Conservation (phyloP, 768 basidiomycete genomes). For the Mycena olivaceomarginata region DNA sequence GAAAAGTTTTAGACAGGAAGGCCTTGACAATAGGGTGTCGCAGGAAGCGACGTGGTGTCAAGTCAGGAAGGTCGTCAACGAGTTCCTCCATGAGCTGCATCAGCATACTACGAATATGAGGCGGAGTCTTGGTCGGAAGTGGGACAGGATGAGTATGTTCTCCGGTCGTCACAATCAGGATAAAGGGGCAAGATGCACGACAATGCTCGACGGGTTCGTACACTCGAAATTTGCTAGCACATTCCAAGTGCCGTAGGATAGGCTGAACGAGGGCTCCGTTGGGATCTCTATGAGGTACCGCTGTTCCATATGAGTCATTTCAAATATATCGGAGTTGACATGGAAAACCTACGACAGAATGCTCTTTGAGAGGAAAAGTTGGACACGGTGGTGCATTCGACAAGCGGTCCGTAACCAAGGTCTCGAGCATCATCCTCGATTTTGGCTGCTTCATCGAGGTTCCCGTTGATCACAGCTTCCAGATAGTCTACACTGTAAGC, state of each 20-base stretch:
- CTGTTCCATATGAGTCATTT: background rate
- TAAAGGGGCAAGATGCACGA: conserved; percentile 41
- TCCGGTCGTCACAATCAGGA: conserved; percentile 38
- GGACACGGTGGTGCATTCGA: conserved; percentile 24
- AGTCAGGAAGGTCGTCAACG: conserved; percentile 43
- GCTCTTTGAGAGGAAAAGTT: conserved; percentile 12
- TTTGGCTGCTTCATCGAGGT: background rate
- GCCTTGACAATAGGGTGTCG: conserved; percentile 35
- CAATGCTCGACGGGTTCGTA: conserved; percentile 42
- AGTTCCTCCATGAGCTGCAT: conserved; percentile 29
- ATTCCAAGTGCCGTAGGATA: conserved; percentile 20
- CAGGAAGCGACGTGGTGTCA: conserved; percentile 43
- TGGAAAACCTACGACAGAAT: conserved; percentile 9
- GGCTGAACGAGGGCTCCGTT: conserved; percentile 24
- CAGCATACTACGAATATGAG: conserved; percentile 16
- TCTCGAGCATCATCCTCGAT: conserved; percentile 13
- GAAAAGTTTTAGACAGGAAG: conserved; percentile 34
- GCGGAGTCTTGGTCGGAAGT: conserved; percentile 45
- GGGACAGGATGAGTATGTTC: conserved; percentile 50
- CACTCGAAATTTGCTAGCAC: conserved; percentile 24
- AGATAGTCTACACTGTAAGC: conserved; percentile 22
- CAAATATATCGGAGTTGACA: no score
- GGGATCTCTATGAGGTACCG: background rate
- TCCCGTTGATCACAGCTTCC: conserved; percentile 29
- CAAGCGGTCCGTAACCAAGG: conserved; percentile 17